A percentile compares a stretch with the other conserved stretches of the same genome.
Conservation (phyloP, 306 rosid species). For the Prosopis cineraria region DNA sequence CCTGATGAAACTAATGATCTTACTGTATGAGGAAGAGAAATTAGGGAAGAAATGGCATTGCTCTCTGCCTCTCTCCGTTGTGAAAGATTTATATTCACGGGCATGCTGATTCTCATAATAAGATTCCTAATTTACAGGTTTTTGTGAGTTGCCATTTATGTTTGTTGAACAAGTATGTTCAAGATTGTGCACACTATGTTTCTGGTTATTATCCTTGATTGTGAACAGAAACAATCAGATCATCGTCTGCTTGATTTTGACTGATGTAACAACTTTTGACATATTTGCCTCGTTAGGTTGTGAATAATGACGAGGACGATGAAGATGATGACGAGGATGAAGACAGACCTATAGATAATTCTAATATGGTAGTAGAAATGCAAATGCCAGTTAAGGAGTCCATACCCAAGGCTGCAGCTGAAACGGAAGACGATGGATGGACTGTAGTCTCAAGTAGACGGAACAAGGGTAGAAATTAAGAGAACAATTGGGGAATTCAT, state of each 20-base stretch:
- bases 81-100: neutral
- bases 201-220: neutral
- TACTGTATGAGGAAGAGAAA: neutral
- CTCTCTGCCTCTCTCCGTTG: neutral
- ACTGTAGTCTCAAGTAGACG: neutral
- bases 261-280: neutral
- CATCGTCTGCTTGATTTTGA: neutral
- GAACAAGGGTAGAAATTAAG: neutral
- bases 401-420: conserved; percentile 33
- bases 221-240: conserved; percentile 6
- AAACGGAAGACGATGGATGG: conserved; percentile 15
- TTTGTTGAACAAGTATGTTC: neutral
- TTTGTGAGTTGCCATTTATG: neutral
- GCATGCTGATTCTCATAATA: neutral
- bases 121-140: neutral
- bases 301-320: conserved; percentile 32
- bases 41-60: neutral
- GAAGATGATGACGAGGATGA: neutral
- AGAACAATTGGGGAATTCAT: neutral
- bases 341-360: conserved; percentile 3
- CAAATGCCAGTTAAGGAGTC: conserved; percentile 35
- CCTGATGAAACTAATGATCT: neutral
- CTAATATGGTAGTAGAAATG: conserved; percentile 44
- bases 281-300: conserved; percentile 30
- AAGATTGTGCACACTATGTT: neutral